These are phyloP conservation scores for Cladophialophora immunda DNA, from an alignment of 2,329 filamentous ascomycete species.

Conservation along the genomic window DNA sequence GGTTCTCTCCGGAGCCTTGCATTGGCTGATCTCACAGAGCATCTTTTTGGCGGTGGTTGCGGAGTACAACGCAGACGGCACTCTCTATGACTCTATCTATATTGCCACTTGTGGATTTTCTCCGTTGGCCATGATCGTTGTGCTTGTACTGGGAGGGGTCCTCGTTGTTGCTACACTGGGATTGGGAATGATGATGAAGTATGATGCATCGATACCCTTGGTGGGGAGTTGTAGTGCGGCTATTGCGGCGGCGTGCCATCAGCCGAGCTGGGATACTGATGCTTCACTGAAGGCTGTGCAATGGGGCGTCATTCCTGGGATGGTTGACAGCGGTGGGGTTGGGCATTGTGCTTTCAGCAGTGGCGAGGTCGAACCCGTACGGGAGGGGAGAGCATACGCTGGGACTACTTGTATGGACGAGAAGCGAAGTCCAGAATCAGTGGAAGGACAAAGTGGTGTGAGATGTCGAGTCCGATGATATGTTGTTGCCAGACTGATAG, in stretches of 20 bases:
- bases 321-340: slow-evolving; percentile 17
- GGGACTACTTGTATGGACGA: slow-evolving; percentile 9
- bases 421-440: background rate
- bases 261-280: slow-evolving; percentile 37
- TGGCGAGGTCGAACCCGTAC: slow-evolving; percentile 29
- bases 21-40: slow-evolving; percentile 57
- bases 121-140: slow-evolving; percentile 37
- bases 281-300: slow-evolving; percentile 37
- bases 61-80: slow-evolving; percentile 33
- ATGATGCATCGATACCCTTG: slow-evolving; percentile 43
- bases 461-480: background rate
- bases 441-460: background rate
- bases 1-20: slow-evolving; percentile 44
- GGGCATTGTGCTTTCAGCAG: slow-evolving; percentile 43
- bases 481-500: background rate
- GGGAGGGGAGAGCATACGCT: slow-evolving; percentile 36
- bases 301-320: slow-evolving; percentile 41
- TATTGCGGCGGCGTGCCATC: slow-evolving; percentile 48
- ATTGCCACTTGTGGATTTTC: slow-evolving; percentile 41
- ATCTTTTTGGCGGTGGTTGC: slow-evolving; percentile 52
- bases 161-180: slow-evolving; percentile 32
- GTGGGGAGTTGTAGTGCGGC: slow-evolving; percentile 46
- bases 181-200: slow-evolving; percentile 33
- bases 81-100: slow-evolving; percentile 14
- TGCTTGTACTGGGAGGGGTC: slow-evolving; percentile 27